Percentiles rank a stretch among this genome's conserved stretches.
Conservation (phyloP, 352 stramenopile genomes). For the Globisporangium solare region DNA sequence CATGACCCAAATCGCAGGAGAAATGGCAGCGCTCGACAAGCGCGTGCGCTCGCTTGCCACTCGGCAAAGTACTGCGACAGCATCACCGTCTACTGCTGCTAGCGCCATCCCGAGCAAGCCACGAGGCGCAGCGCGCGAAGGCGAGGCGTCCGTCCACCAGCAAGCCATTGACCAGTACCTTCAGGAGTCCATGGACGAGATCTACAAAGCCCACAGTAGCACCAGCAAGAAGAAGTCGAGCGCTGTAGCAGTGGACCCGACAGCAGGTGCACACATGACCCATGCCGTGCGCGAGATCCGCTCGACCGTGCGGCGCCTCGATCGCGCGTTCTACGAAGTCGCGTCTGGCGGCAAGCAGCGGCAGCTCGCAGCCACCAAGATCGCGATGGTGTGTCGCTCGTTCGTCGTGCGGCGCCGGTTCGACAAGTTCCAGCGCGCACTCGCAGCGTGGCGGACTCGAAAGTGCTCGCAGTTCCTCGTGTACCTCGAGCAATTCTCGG, state of each 20-base stretch:
- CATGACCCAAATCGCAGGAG: slow-evolving; percentile 20
- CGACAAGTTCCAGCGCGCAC: slow-evolving; percentile 28
- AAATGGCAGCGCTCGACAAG: slow-evolving; percentile 23
- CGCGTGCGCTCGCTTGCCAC: slow-evolving; percentile 16
- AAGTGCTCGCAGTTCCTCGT: slow-evolving; percentile 34
- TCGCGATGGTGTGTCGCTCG: slow-evolving; percentile 44
- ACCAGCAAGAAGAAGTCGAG: not conserved
- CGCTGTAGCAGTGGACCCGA: slow-evolving; percentile 20
- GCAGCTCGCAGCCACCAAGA: slow-evolving; percentile 60
- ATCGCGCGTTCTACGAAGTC: slow-evolving; percentile 77
- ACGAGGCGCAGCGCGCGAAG: not conserved
- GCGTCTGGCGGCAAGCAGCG: slow-evolving; percentile 70
- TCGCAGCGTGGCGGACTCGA: slow-evolving; percentile 49
- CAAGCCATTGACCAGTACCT: slow-evolving; percentile 48
- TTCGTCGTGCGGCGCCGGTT: slow-evolving; percentile 56
- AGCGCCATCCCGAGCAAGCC: not conserved
- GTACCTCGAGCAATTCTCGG: slow-evolving; percentile 60
- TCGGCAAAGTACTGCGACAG: not conserved
- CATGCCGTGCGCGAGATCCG: slow-evolving; percentile 57
- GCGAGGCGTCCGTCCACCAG: slow-evolving; percentile 20
- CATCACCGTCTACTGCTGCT: not conserved
- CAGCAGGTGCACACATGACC: slow-evolving; percentile 42
- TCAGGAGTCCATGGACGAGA: slow-evolving; percentile 37
- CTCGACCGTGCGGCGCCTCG: slow-evolving; percentile 55
- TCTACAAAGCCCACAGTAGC: slow-evolving; percentile 21